phyloP scores from a whole-genome alignment of 1,139 yeast genomes.

The Suhomyces bribrorum region DNA sequence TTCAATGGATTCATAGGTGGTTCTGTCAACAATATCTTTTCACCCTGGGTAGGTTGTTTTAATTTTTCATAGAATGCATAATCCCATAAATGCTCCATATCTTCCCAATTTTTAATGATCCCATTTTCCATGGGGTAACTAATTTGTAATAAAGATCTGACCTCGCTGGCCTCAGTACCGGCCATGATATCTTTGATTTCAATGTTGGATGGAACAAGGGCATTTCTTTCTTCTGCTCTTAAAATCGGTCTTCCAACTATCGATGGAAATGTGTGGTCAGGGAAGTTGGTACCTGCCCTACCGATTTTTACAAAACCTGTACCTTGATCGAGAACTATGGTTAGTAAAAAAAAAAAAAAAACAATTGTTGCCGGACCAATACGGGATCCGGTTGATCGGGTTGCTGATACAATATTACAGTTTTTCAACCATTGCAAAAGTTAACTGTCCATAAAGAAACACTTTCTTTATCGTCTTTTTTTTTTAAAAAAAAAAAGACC shows the following conservation, averaged over 20 bases:
- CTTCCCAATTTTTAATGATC: slow-evolving; percentile 96
- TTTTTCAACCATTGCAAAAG: too few relatives aligned
- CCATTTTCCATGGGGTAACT: slow-evolving; percentile 99
- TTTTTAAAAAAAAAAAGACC: too few relatives aligned
- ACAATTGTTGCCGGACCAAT: too few relatives aligned
- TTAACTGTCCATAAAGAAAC: too few relatives aligned
- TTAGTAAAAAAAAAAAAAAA: slow-evolving; percentile 19
- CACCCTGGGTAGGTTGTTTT: slow-evolving; percentile 74
- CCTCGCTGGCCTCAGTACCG: slow-evolving; percentile 93
- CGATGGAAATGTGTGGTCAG: slow-evolving; percentile 97
- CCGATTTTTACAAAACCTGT: slow-evolving; percentile 97
- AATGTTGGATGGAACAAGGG: slow-evolving; percentile 53
- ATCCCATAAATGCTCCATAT: slow-evolving; percentile 98
- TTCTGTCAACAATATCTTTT: slow-evolving; percentile 85
- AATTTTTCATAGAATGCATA: slow-evolving; percentile 92
- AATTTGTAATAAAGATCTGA: slow-evolving; percentile 84
- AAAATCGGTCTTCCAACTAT: slow-evolving; percentile 97
- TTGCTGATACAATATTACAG: too few relatives aligned
- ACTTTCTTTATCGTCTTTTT: too few relatives aligned
- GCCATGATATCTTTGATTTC: slow-evolving; percentile 94
- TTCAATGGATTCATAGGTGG: slow-evolving; percentile 98
- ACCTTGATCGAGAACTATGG: slow-evolving; percentile 92
- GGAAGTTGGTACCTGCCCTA: slow-evolving; percentile 95
- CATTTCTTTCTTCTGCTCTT: slow-evolving; percentile 90
- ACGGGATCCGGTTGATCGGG: too few relatives aligned